Evolutionary conservation across 2,329 filamentous ascomycete species (phyloP), one percentile per base, ranked within the genome.

Genomic region (Xylariaceae sp.): DNA sequence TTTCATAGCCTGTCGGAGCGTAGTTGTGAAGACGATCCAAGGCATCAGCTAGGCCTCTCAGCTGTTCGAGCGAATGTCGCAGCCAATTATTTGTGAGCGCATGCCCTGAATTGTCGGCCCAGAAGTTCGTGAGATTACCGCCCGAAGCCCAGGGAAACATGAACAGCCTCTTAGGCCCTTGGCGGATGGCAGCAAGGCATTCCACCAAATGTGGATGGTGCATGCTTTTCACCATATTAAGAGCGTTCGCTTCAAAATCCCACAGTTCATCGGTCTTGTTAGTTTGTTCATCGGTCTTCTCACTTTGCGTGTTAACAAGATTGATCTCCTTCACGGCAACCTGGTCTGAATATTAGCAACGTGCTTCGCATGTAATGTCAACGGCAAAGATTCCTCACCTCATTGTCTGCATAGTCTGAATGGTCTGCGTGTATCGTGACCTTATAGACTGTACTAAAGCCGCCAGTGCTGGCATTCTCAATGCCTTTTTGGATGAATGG

Each of bases 161-260:
- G 49, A 62, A 54, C 14, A 48, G 57, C 11, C 54, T 47, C 11
- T 39, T 33, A 7, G 45, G 7, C 2, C 47, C 46, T 16, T 34
- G 42, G 40, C 36, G 42, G 16, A 58, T 57, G 14, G 51, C 41
- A 43, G 51, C 51, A 31, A 55, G 6, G 16, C 51, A 42, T 6
- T 40, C 19, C 2, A 52, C 45, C 7, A 49, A 42, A 31, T 54
- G 42, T 6, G 13, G 16, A 31, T 55, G 45, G 2, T 47, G 84
- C 84, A 54, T 33, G 3, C 12, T 36, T 4, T 42, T 48, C 11
- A 19, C 36, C 45, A 36, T 45, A 6, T 14, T 31, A 5, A 53
- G 42, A 31, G 42, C 43, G 14, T 39, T 31, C 1, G 51, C 46
- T 42, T 53, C 51, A 2, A 36, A 19, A 12, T 46, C 51, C 45